Base-by-base conservation (phyloP, 1,284 basidiomycete genomes). In the Cystobasidiaceae sp. region DNA sequence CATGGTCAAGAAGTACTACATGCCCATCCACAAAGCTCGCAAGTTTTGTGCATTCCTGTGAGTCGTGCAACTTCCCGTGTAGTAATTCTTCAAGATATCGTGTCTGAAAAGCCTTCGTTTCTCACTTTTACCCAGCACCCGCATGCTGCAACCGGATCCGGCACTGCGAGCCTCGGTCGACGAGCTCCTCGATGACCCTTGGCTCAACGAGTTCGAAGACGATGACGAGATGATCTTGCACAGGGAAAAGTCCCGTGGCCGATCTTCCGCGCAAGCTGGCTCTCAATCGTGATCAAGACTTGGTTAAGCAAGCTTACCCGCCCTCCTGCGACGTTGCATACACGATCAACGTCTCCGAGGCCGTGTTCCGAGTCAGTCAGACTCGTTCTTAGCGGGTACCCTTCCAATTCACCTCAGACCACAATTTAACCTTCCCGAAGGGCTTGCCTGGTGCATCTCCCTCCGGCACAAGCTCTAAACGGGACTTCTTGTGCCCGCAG, bases 121-220 rank as follows among this genome's bases (percentile, higher is more conserved):
- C 7, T 11, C 11, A 17, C 25, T 33, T 11, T 48, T 25, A 41
- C n/a, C 28, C 30, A 64, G 61, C n/a, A 23, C 56, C 21, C 39
- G 51, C 43, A 64, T 64, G 61, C 50, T 64, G 8, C 51, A 49
- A 17, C 39, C 48, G n/a, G 52, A 64, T 41, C 61, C 61, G 13
- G 23, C 52, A 5, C 41, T 44, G 21, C 39, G 61, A 5, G 46
- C 46, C n/a, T 45, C 51, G 11, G 61, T 55, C 3, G 61, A 56
- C 4, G 61, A 64, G 17, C 46, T 50, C 2, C 61, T 64, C 9
- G 25, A 34, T 21, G 46, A 64, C 33, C 51, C 52, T 11, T 64
- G 61, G 61, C 41, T 64, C 34, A 44, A 33, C 33, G 61, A 56
- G 15, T 23, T 50, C 23, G 58, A 51, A 30, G 51, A 54, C 17